Evolutionary conservation across 1,284 basidiomycete genomes (phyloP).

Genomic region (Heliocybe sulcata): DNA sequence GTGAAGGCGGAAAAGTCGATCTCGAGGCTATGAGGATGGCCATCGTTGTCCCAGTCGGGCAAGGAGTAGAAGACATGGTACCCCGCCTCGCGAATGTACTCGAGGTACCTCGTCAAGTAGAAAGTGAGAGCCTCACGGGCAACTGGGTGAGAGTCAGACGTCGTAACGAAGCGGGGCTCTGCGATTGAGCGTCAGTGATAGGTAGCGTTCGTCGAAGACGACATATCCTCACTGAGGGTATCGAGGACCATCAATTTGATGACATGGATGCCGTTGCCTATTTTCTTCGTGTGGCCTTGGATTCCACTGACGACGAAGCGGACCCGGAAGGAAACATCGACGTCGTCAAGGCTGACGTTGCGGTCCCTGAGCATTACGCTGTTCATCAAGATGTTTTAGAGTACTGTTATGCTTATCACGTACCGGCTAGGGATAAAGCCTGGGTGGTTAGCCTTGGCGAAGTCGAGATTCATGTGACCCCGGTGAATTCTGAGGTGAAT

Average conservation of each 20-base stretch:
- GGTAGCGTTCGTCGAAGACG: neutral
- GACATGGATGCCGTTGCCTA: constrained; percentile 13
- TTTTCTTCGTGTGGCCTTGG: constrained; percentile 14
- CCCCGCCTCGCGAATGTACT: constrained; percentile 19
- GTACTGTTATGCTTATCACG: neutral
- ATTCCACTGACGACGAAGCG: constrained; percentile 12
- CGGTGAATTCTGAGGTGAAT: constrained; percentile 14
- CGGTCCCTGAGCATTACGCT: neutral
- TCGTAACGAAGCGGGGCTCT: neutral
- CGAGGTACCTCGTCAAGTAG: constrained; percentile 17
- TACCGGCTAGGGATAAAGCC: neutral
- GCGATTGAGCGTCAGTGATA: neutral
- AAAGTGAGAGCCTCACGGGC: constrained; percentile 7
- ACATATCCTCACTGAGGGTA: constrained; percentile 3
- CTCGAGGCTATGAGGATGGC: constrained; percentile 5
- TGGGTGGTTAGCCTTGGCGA: constrained; percentile 5
- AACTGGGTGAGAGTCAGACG: neutral
- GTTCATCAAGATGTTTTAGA: neutral
- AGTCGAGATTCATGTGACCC: constrained; percentile 13
- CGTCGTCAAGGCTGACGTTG: constrained; percentile 4
- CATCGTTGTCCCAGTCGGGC: constrained; percentile 21
- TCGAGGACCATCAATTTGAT: constrained; percentile 18
- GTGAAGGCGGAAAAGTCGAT: constrained; percentile 19
- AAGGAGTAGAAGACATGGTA: constrained; percentile 23
- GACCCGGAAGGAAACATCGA: constrained; percentile 15